Conservation (phyloP, 2,329 filamentous ascomycete genomes). For the Allantophomopsis lycopodina region DNA sequence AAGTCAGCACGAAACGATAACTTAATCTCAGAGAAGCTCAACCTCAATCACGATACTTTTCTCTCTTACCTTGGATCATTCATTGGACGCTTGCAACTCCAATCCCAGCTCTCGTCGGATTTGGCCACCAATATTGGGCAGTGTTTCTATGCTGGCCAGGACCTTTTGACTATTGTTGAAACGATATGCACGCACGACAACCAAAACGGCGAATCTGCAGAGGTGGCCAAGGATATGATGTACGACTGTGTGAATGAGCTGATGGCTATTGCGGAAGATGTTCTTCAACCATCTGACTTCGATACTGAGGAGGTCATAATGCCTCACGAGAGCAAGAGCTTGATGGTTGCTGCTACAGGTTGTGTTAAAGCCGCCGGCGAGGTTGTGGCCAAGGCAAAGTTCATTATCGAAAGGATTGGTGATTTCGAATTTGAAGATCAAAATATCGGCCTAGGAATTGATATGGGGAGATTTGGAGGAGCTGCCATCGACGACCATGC, state of each 20-base stretch:
- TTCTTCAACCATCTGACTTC: constrained; percentile 54
- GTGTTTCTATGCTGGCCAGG: constrained; percentile 68
- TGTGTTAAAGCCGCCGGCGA: constrained; percentile 87
- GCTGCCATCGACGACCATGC: constrained; percentile 9
- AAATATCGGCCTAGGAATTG: constrained; percentile 35
- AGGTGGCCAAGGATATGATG: constrained; percentile 60
- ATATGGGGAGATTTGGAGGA: constrained; percentile 24
- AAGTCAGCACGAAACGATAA: constrained; percentile 50
- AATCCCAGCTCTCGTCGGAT: constrained; percentile 81
- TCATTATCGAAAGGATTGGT: constrained; percentile 75
- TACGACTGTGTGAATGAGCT: constrained; percentile 69
- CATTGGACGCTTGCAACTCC: constrained; percentile 77
- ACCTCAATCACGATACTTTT: constrained; percentile 72
- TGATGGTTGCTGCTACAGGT: constrained; percentile 67
- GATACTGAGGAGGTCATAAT: constrained; percentile 65
- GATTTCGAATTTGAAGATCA: constrained; percentile 68
- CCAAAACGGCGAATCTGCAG: constrained; percentile 50
- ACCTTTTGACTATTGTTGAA: constrained; percentile 68
- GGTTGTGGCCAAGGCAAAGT: constrained; percentile 76
- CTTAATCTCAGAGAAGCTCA: constrained; percentile 73
- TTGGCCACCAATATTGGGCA: constrained; percentile 71
- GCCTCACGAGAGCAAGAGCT: constrained; percentile 61
- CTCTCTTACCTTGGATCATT: constrained; percentile 86
- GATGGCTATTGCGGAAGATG: constrained; percentile 67
- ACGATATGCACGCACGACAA: constrained; percentile 68